phyloP scores from a whole-genome alignment of 1,284 basidiomycete species.

The Cystobasidium pallidum region DNA sequence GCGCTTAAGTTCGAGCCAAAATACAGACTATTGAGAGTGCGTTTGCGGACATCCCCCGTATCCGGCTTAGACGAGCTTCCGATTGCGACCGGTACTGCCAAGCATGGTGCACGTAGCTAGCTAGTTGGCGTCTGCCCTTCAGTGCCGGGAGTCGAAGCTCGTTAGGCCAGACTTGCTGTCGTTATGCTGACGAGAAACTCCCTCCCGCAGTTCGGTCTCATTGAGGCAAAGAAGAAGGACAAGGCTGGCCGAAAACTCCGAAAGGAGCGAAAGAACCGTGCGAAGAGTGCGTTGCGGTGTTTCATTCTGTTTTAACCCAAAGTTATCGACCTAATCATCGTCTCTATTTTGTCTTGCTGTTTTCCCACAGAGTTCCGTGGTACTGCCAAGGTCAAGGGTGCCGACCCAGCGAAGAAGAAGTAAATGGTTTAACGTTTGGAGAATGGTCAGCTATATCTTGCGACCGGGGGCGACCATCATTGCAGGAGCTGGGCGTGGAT shows the following conservation, averaged over 20 bases:
- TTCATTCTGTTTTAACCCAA: too few species aligned
- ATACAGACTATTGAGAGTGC: constrained; percentile 90
- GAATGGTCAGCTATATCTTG: background rate
- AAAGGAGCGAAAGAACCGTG: constrained; percentile 99
- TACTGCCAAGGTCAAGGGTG: constrained; percentile 45
- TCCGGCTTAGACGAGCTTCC: too few species aligned
- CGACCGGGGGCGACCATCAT: background rate
- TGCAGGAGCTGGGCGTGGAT: background rate
- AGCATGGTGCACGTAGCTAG: background rate
- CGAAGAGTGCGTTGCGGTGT: constrained; percentile 70
- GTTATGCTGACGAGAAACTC: background rate
- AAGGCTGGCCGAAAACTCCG: constrained; percentile 95
- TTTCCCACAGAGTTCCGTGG: constrained; percentile 44
- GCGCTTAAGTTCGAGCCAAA: constrained; percentile 96
- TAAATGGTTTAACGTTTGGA: constrained; percentile 28
- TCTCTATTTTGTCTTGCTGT: background rate
- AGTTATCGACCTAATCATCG: too few species aligned
- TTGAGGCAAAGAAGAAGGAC: constrained; percentile 66
- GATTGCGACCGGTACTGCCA: background rate
- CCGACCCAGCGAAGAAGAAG: constrained; percentile 44
- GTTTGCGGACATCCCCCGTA: too few species aligned
- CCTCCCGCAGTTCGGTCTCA: constrained; percentile 73
- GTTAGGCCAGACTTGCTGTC: background rate
- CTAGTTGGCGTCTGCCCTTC: background rate
- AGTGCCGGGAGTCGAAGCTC: background rate